A percentile compares a stretch with the other conserved stretches of the same genome.
phyloP scores from a whole-genome alignment of 2,329 filamentous ascomycete genomes.

The Elsinoe batatas region DNA sequence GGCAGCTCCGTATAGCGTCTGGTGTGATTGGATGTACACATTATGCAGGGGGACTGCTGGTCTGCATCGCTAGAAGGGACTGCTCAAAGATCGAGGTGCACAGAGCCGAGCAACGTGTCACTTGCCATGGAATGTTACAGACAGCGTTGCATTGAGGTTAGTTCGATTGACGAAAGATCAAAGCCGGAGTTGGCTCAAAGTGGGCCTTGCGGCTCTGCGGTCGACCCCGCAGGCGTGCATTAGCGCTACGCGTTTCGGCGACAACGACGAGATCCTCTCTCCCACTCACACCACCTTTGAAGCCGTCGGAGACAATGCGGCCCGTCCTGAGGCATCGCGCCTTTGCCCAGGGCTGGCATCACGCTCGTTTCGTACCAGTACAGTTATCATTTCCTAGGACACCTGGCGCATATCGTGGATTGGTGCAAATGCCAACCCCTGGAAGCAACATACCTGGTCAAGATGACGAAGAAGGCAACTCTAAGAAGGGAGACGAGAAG shows the following conservation, averaged over 20 bases:
- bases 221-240: background rate
- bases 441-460: slow-evolving; percentile 9
- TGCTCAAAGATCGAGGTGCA: no score
- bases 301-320: slow-evolving; percentile 2
- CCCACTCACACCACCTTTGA: background rate
- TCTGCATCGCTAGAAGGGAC: no score
- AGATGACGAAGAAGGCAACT: background rate
- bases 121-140: no score
- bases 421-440: slow-evolving; percentile 7
- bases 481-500: background rate
- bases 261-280: background rate
- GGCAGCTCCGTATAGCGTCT: no score
- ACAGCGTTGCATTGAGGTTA: no score
- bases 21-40: no score
- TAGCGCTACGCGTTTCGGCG: background rate
- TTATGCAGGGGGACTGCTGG: no score
- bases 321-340: slow-evolving; percentile 10
- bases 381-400: background rate
- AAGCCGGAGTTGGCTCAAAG: background rate
- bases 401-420: background rate
- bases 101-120: no score
- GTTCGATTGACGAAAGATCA: background rate
- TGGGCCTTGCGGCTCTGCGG: slow-evolving; percentile 2
- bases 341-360: slow-evolving; percentile 5
- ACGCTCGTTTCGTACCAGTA: background rate